A percentile compares a stretch with the other conserved stretches of the same genome.
phyloP scores from a whole-genome alignment of 495 filamentous ascomycete species.

The Sabuloglossum arenarium region DNA sequence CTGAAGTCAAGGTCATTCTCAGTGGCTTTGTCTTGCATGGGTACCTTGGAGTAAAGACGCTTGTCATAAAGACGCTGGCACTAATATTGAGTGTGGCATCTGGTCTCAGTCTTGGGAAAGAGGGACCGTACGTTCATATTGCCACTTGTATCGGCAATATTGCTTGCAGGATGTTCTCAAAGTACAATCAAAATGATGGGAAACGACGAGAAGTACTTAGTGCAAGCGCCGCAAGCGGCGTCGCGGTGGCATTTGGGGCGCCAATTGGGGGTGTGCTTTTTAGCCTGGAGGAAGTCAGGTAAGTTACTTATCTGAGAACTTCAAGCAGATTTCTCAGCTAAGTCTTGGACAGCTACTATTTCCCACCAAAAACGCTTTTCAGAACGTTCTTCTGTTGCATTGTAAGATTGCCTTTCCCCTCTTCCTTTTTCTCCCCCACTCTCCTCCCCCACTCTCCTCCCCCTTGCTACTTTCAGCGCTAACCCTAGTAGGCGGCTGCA shows the following conservation, averaged over 20 bases:
- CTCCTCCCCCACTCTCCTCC: not conserved
- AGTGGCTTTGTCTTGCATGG: slow-evolving; percentile 96
- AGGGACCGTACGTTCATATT: slow-evolving; percentile 95
- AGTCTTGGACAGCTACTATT: slow-evolving; percentile 49
- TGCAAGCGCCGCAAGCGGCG: slow-evolving; percentile 78
- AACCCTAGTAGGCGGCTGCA: slow-evolving; percentile 34
- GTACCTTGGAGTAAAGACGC: slow-evolving; percentile 75
- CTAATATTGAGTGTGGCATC: slow-evolving; percentile 80
- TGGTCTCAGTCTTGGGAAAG: slow-evolving; percentile 83
- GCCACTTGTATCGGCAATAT: slow-evolving; percentile 93
- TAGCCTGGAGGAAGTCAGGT: slow-evolving; percentile 77
- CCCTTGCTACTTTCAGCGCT: not conserved
- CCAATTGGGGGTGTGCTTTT: slow-evolving; percentile 88
- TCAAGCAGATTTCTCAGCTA: not conserved
- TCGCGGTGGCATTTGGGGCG: slow-evolving; percentile 87
- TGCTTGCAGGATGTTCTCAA: slow-evolving; percentile 72
- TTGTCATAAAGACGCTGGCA: slow-evolving; percentile 67
- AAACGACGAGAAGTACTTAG: slow-evolving; percentile 82
- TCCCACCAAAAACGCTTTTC: slow-evolving; percentile 95
- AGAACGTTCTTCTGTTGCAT: slow-evolving; percentile 98
- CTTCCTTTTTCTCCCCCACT: no score
- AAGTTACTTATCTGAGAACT: slow-evolving; percentile 1
- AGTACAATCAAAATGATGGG: slow-evolving; percentile 87
- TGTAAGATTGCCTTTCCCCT: slow-evolving; percentile 18
- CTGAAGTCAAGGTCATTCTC: slow-evolving; percentile 91